Evolutionary conservation across 202 grass and related monocot genomes (phyloP).

Genomic region (Schoenoplectus tabernaemontani): DNA sequence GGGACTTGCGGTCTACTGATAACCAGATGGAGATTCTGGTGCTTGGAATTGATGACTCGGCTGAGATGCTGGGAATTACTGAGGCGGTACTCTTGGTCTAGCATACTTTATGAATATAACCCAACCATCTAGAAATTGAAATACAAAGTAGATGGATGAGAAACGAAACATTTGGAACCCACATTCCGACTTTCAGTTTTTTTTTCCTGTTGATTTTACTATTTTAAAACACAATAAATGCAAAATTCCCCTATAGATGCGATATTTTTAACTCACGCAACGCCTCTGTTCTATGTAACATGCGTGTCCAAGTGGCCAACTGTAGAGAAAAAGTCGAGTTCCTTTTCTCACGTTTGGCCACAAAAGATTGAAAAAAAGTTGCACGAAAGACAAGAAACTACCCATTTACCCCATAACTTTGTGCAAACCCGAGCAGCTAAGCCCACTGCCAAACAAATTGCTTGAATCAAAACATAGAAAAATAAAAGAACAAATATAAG

Average conservation of each 20-base stretch:
- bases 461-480: not conserved
- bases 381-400: not conserved
- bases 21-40: slow-evolving; percentile 4
- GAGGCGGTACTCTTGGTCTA: slow-evolving; percentile 38
- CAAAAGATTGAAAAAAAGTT: too few species aligned
- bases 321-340: too few species aligned
- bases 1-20: too few species aligned
- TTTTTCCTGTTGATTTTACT: too few species aligned
- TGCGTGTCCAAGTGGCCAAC: not conserved
- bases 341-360: too few species aligned
- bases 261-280: too few species aligned
- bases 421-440: not conserved
- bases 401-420: too few species aligned
- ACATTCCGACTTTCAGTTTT: too few species aligned
- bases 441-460: not conserved
- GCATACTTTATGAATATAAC: slow-evolving; percentile 78
- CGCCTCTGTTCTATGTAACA: not conserved
- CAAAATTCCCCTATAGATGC: too few species aligned
- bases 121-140: slow-evolving; percentile 82
- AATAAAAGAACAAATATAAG: not conserved
- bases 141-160: too few species aligned
- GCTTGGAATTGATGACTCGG: slow-evolving; percentile 1
- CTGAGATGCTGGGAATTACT: slow-evolving; percentile 6
- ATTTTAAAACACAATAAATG: too few species aligned
- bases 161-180: too few species aligned